A percentile compares a stretch with the other conserved stretches of the same genome.
phyloP scores from a whole-genome alignment of 1,284 basidiomycete species.

The Malassezia sympodialis region DNA sequence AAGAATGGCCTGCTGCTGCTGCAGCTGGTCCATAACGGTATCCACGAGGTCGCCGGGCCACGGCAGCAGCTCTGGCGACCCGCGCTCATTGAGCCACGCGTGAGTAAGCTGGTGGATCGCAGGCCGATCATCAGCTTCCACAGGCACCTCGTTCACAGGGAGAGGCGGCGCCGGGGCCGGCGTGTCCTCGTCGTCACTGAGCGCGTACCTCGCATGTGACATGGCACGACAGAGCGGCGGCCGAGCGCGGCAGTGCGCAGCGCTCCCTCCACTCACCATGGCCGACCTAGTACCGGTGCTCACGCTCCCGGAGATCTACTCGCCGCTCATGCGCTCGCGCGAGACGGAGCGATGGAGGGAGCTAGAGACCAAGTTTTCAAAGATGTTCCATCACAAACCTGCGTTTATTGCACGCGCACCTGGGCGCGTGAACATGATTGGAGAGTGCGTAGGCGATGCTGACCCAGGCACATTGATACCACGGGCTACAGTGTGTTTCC shows the following conservation, averaged over 20 bases:
- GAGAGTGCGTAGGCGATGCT: constrained; percentile 26
- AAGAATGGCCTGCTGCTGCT: constrained; percentile 35
- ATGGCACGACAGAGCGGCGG: not conserved
- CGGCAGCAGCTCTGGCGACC: constrained; percentile 16
- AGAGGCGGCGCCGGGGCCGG: not conserved
- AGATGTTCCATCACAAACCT: constrained; percentile 18
- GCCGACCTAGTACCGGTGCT: constrained; percentile 36
- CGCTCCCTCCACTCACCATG: not conserved
- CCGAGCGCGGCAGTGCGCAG: not conserved
- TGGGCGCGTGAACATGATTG: constrained; percentile 45
- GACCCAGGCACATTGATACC: constrained; percentile 34
- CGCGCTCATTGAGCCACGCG: constrained; percentile 19
- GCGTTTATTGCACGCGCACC: constrained; percentile 44
- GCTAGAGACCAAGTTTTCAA: constrained; percentile 24
- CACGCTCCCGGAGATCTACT: constrained; percentile 33
- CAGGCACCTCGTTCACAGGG: not conserved
- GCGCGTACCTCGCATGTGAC: constrained; percentile 15
- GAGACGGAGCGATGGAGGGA: constrained; percentile 30
- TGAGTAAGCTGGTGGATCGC: constrained; percentile 9
- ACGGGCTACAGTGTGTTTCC: constrained; percentile 43
- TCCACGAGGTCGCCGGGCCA: constrained; percentile 16
- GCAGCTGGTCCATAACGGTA: constrained; percentile 20
- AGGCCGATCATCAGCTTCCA: not conserved
- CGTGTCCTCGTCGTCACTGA: constrained; percentile 12
- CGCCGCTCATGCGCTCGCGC: constrained; percentile 21